Evolutionary conservation across 352 stramenopile genomes (phyloP).

Genomic region (Saprolegnia diclina): DNA sequence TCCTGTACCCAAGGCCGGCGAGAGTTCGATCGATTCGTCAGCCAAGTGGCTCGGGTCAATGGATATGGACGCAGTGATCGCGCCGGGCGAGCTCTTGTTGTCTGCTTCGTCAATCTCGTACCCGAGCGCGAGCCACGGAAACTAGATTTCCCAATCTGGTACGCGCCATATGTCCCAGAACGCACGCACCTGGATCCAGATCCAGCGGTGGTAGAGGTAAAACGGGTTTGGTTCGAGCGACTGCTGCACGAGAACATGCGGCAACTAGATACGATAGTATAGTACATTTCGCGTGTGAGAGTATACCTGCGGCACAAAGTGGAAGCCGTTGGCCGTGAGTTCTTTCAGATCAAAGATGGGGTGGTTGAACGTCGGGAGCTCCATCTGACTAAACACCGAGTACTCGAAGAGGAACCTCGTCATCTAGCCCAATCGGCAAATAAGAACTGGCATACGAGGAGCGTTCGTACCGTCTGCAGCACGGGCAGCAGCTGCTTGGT

Average conservation of each 20-base stretch:
- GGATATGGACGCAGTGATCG: not conserved
- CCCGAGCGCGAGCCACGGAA: slow-evolving; percentile 86
- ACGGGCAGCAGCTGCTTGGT: slow-evolving; percentile 72
- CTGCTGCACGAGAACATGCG: slow-evolving; percentile 23
- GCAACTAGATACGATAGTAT: slow-evolving; percentile 1
- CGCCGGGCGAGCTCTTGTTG: not conserved
- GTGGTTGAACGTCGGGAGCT: slow-evolving; percentile 69
- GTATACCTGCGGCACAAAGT: slow-evolving; percentile 48
- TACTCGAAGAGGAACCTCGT: slow-evolving; percentile 90
- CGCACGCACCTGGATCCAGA: slow-evolving; percentile 76
- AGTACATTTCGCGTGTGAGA: not conserved
- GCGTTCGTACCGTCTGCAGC: slow-evolving; percentile 32
- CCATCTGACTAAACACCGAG: slow-evolving; percentile 60
- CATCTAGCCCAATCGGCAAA: slow-evolving; percentile 37
- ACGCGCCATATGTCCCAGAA: not conserved
- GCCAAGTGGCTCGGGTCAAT: not conserved
- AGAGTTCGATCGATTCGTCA: not conserved
- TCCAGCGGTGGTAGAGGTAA: slow-evolving; percentile 89
- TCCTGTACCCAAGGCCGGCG: not conserved
- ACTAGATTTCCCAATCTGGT: slow-evolving; percentile 27
- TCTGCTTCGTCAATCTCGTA: slow-evolving; percentile 42
- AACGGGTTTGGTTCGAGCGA: slow-evolving; percentile 43
- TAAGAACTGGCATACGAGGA: not conserved
- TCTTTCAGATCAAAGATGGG: slow-evolving; percentile 62
- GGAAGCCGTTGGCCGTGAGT: slow-evolving; percentile 65